These are phyloP conservation scores for Nigrospora oryzae DNA, from an alignment of 2,329 filamentous ascomycete genomes.

Conservation along the genomic window DNA sequence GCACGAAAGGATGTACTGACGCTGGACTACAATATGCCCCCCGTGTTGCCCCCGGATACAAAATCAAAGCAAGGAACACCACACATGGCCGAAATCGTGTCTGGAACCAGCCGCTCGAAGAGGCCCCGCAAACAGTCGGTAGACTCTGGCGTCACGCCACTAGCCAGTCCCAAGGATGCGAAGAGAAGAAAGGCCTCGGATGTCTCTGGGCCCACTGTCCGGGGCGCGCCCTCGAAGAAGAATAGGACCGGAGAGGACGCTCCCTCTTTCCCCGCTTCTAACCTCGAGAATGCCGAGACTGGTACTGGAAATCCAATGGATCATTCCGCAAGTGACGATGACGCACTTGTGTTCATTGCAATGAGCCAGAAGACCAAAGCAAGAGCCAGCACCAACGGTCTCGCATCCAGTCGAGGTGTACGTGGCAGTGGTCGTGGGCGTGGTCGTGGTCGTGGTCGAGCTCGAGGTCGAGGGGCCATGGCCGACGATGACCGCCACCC, in stretches of 20 bases:
- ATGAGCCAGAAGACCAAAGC: too few species aligned
- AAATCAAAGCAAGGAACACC: too few species aligned
- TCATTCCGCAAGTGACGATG: too few species aligned
- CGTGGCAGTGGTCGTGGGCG: background rate
- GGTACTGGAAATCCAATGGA: too few species aligned
- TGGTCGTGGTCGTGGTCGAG: background rate
- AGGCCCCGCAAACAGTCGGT: background rate
- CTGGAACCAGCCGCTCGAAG: background rate
- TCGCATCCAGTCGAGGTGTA: background rate
- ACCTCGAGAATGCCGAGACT: too few species aligned
- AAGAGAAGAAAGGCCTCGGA: background rate
- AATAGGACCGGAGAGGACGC: too few species aligned
- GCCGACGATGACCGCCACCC: too few species aligned
- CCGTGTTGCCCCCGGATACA: background rate
- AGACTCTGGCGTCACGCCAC: background rate
- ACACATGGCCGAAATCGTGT: background rate
- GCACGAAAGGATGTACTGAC: background rate
- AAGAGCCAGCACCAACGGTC: background rate
- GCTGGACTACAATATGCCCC: slow-evolving; percentile 1
- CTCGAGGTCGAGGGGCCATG: background rate
- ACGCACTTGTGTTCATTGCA: too few species aligned
- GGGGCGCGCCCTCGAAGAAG: too few species aligned
- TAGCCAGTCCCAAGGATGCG: background rate
- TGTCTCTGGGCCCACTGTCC: too few species aligned
- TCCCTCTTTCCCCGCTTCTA: too few species aligned